Evolutionary conservation across 2,329 filamentous ascomycete genomes (phyloP), one percentile per base, ranked within the genome.

Genomic region (Ascochyta pisi): DNA sequence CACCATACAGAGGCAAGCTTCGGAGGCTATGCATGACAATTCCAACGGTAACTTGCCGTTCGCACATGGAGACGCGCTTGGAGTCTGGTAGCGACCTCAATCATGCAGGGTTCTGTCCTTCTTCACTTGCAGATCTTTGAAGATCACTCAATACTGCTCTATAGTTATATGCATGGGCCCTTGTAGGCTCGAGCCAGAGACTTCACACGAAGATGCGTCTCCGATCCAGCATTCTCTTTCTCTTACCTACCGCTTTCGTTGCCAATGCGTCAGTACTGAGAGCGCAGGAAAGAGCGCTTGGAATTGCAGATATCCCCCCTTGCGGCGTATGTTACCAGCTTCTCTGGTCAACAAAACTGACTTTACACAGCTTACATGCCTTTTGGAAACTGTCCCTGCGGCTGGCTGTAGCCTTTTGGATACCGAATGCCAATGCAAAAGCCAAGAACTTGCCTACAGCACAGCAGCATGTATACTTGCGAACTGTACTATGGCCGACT

Each of bases 401-500:
- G 58, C 33, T 29, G 59, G 59, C 6, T 67, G 63, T 33, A 24
- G 39, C 7, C 37, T 67, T 19, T 10, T 26, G 9, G 61, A 67
- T 39, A 44, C 40, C 12, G 40, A 56, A 7, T 67, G 64, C 37
- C 64, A 63, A 33, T 67, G 64, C 26, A 23, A 48, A 2, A 62
- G 54, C 27, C 15, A 50, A 2, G 35, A 55, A 10, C 56, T 67
- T 2, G 43, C 47, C 12, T 54, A 58, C 24, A 50, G 35, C n/a
- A 38, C 54, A 9, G 50, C 58, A 40, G 56, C 58, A 56, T 67
- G 63, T 16, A 57, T 64, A 22, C 58, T 64, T 6, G 50, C 48
- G 22, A 67, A 66, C 27, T 67, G 61, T 29, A 67, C 63, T 0
- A 67, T 67, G 63, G 54, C 53, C 10, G 63, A 66, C n/a, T 57